These are phyloP conservation scores for Mesembryanthemum crystallinum DNA, from an alignment of 148 eudicot genomes.

Conservation along the genomic window DNA sequence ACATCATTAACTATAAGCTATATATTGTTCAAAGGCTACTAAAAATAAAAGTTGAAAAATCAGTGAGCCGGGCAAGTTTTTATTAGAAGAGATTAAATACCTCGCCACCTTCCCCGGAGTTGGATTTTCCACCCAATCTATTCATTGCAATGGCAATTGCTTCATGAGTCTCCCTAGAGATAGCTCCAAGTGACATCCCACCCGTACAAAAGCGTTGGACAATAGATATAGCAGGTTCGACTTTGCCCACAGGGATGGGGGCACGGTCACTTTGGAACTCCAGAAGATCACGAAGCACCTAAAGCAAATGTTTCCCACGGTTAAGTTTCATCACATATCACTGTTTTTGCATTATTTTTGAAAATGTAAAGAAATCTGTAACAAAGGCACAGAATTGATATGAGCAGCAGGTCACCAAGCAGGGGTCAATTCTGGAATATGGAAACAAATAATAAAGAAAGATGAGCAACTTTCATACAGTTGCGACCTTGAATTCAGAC, in stretches of 20 bases:
- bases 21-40: neutral
- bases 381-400: neutral
- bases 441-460: neutral
- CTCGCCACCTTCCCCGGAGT: conserved; percentile 99
- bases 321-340: conserved; percentile 5
- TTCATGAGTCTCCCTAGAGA: conserved; percentile 98
- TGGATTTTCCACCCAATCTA: conserved; percentile 95
- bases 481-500: neutral
- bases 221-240: conserved; percentile 88
- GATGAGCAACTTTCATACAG: neutral
- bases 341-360: neutral
- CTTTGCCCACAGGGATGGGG: conserved; percentile 94
- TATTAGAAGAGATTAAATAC: conserved; percentile 35
- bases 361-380: neutral
- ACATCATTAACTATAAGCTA: neutral
- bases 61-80: neutral
- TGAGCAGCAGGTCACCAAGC: neutral
- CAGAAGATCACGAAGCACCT: conserved; percentile 95
- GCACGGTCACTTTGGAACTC: conserved; percentile 86
- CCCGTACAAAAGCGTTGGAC: conserved; percentile 97
- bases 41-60: conserved; percentile 4
- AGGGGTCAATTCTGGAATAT: neutral
- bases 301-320: conserved; percentile 6
- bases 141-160: conserved; percentile 99
- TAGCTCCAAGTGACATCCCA: conserved; percentile 99